Evolutionary conservation across 225 moss, liverwort and hornwort species (phyloP).

Genomic region (Polytrichum formosum): DNA sequence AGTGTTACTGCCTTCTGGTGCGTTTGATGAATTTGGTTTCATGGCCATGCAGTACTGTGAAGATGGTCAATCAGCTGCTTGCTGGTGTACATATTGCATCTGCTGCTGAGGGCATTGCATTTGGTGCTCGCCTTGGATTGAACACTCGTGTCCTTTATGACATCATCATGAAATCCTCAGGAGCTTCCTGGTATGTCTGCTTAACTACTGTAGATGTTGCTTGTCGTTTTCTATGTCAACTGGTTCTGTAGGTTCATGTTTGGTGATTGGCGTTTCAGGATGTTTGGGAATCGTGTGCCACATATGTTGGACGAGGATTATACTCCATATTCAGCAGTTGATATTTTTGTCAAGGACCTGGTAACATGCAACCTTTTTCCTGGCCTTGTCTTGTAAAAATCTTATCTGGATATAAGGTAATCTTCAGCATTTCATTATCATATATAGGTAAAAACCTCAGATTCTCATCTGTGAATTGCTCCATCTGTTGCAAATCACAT

Average conservation of each 20-base stretch:
- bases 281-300: constrained; percentile 96
- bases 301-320: constrained; percentile 92
- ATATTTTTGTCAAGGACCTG: constrained; percentile 93
- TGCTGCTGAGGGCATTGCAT: constrained; percentile 91
- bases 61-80: constrained; percentile 97
- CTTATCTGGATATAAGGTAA: no score
- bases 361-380: constrained; percentile 21
- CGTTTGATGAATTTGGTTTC: constrained; percentile 20
- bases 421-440: no score
- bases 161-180: constrained; percentile 62
- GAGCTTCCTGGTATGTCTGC: constrained; percentile 72
- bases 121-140: constrained; percentile 81
- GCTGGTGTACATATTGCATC: constrained; percentile 91
- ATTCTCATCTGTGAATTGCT: not conserved
- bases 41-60: constrained; percentile 72
- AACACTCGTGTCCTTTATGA: constrained; percentile 70
- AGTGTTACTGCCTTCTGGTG: not conserved
- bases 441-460: no score
- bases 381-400: no score
- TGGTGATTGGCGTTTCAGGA: constrained; percentile 50
- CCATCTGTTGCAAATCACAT: not conserved
- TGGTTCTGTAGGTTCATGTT: constrained; percentile 12
- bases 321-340: constrained; percentile 80
- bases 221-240: not conserved
- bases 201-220: not conserved